A percentile compares a stretch with the other conserved stretches of the same genome.
Evolutionary conservation across 371 early-diverging fungal genomes (phyloP).

Genomic region (Actinomucor elegans): DNA sequence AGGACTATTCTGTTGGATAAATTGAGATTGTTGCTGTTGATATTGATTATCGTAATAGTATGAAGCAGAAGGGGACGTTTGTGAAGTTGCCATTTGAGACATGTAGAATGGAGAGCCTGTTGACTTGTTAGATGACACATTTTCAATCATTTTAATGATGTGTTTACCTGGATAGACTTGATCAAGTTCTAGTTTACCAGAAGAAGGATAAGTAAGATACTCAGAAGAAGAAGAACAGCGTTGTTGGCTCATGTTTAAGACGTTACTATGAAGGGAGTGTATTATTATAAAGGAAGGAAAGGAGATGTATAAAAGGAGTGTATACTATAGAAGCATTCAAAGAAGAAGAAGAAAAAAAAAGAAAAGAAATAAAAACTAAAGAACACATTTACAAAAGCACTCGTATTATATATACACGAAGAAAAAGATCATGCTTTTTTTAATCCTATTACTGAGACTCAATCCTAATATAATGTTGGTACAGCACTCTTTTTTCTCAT

Average conservation of each 20-base stretch:
- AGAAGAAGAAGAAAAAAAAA: conserved; percentile 7
- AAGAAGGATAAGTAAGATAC: conserved; percentile 10
- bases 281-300: not conserved
- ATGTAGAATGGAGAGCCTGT: conserved; percentile 30
- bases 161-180: conserved; percentile 28
- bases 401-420: no score
- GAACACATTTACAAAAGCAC: no score
- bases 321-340: conserved; percentile 7
- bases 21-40: conserved; percentile 16
- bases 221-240: conserved; percentile 14
- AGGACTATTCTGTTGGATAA: conserved; percentile 18
- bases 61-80: conserved; percentile 19
- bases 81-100: conserved; percentile 21
- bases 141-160: conserved; percentile 3
- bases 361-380: conserved; percentile 1
- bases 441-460: conserved; percentile 7
- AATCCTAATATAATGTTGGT: conserved; percentile 1
- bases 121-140: not conserved
- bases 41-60: conserved; percentile 19
- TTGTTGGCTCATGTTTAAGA: conserved; percentile 23
- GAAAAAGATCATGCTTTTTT: conserved; percentile 19
- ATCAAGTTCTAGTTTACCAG: conserved; percentile 25
- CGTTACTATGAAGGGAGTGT: not conserved
- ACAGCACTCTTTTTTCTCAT: conserved; percentile 15
- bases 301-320: conserved; percentile 6